Percentiles rank a stretch among this genome's conserved stretches.
phyloP scores from a whole-genome alignment of 306 rosid species.

The Delonix regia region DNA sequence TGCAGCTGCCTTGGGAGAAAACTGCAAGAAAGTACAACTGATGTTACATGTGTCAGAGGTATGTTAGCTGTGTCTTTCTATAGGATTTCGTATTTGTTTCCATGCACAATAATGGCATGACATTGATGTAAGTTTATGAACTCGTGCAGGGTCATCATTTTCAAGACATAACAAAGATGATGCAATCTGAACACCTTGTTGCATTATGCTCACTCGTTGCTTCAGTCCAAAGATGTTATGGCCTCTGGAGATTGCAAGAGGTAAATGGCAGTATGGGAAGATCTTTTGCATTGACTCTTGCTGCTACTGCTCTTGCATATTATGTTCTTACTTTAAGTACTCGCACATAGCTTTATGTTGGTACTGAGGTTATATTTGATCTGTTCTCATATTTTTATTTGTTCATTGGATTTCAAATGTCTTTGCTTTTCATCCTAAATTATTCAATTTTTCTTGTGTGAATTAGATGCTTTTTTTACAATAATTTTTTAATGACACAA shows the following conservation, averaged over 20 bases:
- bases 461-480: slow-evolving; percentile 10
- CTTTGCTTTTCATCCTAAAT: slow-evolving; percentile 6
- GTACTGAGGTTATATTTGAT: slow-evolving; percentile 21
- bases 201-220: slow-evolving; percentile 68
- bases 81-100: slow-evolving; percentile 27
- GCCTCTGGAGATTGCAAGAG: slow-evolving; percentile 79
- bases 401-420: slow-evolving; percentile 6
- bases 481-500: slow-evolving; percentile 24
- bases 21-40: slow-evolving; percentile 52
- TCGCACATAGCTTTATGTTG: slow-evolving; percentile 25
- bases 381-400: slow-evolving; percentile 21
- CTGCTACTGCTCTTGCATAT: neutral
- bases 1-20: slow-evolving; percentile 71
- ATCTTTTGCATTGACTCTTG: slow-evolving; percentile 20
- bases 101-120: slow-evolving; percentile 27
- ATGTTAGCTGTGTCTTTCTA: slow-evolving; percentile 34
- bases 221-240: slow-evolving; percentile 69
- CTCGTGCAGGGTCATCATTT: slow-evolving; percentile 65
- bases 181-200: slow-evolving; percentile 55
- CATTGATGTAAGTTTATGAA: slow-evolving; percentile 20
- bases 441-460: slow-evolving; percentile 7
- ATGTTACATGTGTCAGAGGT: slow-evolving; percentile 64
- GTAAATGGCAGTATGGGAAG: slow-evolving; percentile 44
- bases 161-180: slow-evolving; percentile 56
- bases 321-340: neutral